Conservation (phyloP, 2,329 filamentous ascomycete genomes). For the Ilyonectria mors-panacis region DNA sequence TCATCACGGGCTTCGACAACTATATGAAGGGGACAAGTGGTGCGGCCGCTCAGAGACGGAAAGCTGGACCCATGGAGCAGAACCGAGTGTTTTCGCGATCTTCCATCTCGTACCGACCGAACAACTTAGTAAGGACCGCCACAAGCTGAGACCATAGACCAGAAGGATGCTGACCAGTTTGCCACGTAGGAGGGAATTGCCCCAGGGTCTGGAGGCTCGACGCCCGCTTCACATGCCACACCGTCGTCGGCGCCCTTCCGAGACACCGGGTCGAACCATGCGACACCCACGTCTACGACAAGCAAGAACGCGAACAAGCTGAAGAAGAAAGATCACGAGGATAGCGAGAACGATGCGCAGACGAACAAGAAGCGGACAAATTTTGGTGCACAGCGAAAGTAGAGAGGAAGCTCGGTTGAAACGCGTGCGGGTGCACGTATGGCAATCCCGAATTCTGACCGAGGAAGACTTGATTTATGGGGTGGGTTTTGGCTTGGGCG, state of each 20-base stretch:
- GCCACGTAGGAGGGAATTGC: conserved; percentile 43
- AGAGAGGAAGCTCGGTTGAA: neutral
- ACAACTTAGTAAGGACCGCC: conserved; percentile 50
- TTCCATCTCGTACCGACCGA: conserved; percentile 73
- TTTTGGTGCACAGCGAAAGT: conserved; percentile 70
- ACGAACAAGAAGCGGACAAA: conserved; percentile 69
- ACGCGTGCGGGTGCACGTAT: neutral
- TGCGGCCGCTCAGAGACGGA: conserved; percentile 74
- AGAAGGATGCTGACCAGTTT: conserved; percentile 24
- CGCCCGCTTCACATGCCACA: conserved; percentile 55
- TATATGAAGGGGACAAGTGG: conserved; percentile 91
- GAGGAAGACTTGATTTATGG: neutral
- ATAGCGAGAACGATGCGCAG: conserved; percentile 73
- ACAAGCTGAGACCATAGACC: neutral
- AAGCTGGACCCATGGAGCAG: conserved; percentile 75
- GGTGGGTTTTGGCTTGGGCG: conserved; percentile 14
- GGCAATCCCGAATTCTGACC: neutral
- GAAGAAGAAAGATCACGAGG: conserved; percentile 68
- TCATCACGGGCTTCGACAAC: conserved; percentile 97
- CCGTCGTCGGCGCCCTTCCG: conserved; percentile 69
- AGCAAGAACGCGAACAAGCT: conserved; percentile 65
- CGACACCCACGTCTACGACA: conserved; percentile 69
- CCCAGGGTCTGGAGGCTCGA: conserved; percentile 56
- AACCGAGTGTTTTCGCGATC: conserved; percentile 82
- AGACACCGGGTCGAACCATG: conserved; percentile 64